Percentiles rank a stretch among this genome's conserved stretches.
phyloP scores from a whole-genome alignment of 139 green algal species.

The Microglena sp. region DNA sequence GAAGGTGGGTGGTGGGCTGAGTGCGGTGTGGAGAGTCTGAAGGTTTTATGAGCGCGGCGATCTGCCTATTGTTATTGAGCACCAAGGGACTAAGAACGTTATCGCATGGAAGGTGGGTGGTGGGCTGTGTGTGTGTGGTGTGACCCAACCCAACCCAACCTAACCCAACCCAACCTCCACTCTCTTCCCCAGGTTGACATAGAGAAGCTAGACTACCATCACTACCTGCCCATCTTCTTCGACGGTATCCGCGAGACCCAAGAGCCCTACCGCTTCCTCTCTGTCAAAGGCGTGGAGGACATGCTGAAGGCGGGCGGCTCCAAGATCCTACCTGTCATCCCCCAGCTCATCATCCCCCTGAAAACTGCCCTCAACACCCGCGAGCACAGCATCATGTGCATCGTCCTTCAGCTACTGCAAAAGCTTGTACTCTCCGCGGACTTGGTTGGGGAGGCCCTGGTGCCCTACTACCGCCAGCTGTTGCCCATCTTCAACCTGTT shows the following conservation, averaged over 20 bases:
- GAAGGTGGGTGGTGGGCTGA: no score
- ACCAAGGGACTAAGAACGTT: constrained; percentile 65
- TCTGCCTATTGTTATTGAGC: constrained; percentile 72
- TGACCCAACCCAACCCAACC: no score
- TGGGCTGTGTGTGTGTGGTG: no score
- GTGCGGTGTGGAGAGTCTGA: no score
- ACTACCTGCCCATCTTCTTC: constrained; percentile 88
- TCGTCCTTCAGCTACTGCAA: constrained; percentile 70
- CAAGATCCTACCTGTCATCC: constrained; percentile 77
- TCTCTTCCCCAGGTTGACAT: no score
- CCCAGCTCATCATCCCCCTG: constrained; percentile 78
- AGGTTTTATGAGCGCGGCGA: constrained; percentile 81
- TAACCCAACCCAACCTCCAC: no score
- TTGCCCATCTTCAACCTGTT: constrained; percentile 81
- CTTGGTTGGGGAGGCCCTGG: constrained; percentile 66
- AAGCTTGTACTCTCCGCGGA: constrained; percentile 60
- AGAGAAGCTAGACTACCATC: constrained; percentile 74
- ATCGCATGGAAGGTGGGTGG: constrained; percentile 80
- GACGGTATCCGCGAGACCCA: constrained; percentile 79
- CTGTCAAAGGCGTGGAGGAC: constrained; percentile 70
- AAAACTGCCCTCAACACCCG: constrained; percentile 68
- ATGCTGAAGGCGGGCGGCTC: constrained; percentile 57
- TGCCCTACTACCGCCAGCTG: constrained; percentile 83
- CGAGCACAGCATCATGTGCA: constrained; percentile 62
- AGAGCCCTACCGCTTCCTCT: constrained; percentile 79